These are phyloP conservation scores for Vitis amurensis DNA, from an alignment of 164 flowering plant species.

Conservation along the genomic window DNA sequence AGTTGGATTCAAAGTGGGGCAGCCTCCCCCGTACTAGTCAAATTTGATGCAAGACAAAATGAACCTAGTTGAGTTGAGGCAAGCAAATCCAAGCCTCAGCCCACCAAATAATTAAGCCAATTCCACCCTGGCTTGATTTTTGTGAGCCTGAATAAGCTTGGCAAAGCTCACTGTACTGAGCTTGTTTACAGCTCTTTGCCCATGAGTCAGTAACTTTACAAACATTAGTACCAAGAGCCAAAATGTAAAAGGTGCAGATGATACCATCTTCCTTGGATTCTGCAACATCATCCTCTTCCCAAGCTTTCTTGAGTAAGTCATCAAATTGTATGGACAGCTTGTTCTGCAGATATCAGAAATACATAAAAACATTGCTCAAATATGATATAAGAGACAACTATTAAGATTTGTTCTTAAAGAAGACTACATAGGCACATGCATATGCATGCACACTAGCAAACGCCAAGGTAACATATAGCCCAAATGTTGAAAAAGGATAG, in stretches of 20 bases:
- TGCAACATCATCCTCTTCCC: constrained; percentile 70
- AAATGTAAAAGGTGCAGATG: constrained; percentile 4
- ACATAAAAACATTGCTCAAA: neutral
- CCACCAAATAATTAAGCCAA: neutral
- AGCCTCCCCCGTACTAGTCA: no score
- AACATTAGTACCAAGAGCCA: neutral
- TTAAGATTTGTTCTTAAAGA: constrained; percentile 2
- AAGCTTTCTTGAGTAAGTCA: constrained; percentile 89
- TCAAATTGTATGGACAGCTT: constrained; percentile 85
- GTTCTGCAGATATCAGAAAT: constrained; percentile 46
- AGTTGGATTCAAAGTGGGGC: no score
- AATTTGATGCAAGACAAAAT: neutral
- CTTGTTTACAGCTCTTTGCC: neutral
- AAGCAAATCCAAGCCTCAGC: neutral
- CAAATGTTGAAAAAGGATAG: no score
- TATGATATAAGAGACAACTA: neutral
- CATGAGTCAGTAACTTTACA: neutral
- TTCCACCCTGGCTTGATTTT: neutral
- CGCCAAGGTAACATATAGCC: no score
- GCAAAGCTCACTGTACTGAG: neutral
- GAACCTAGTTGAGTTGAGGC: neutral
- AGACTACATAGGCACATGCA: neutral
- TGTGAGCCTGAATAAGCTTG: neutral
- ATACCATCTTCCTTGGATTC: constrained; percentile 54
- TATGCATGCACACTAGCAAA: neutral